Conservation (phyloP, 352 stramenopile species). For the Pythium oligandrum region DNA sequence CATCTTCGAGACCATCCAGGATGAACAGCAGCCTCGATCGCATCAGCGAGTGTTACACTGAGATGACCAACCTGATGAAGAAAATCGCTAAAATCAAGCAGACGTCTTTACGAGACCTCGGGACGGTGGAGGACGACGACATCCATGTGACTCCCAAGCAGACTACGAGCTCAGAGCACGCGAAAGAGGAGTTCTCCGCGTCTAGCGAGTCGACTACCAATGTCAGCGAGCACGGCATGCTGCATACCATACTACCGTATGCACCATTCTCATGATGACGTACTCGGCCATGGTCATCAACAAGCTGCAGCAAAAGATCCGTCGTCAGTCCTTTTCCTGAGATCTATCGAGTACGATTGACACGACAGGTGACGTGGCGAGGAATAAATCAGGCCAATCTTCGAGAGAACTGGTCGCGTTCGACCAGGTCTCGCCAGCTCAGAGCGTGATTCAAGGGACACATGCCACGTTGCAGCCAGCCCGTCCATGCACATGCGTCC, state of each 20-base stretch:
- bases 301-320: conserved; percentile 52
- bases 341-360: too few relatives aligned
- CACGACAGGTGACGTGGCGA: too few relatives aligned
- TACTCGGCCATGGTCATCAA: conserved; percentile 33
- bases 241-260: too few relatives aligned
- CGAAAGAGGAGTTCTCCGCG: conserved; percentile 47
- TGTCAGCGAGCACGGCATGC: neutral
- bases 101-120: conserved; percentile 23
- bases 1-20: too few relatives aligned
- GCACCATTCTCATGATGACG: conserved; percentile 13
- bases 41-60: conserved; percentile 71
- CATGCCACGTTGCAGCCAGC: too few relatives aligned
- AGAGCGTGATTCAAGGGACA: too few relatives aligned
- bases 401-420: too few relatives aligned
- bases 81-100: conserved; percentile 82
- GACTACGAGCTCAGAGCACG: conserved; percentile 9
- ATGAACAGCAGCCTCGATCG: conserved; percentile 38
- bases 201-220: conserved; percentile 8
- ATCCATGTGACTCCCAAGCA: conserved; percentile 27
- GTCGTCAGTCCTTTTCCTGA: conserved; percentile 44
- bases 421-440: too few relatives aligned
- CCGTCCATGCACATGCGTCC: too few relatives aligned
- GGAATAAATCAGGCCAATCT: too few relatives aligned
- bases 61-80: conserved; percentile 78
- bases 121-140: conserved; percentile 36